These are phyloP conservation scores for Microbotryum scabiosae DNA, from an alignment of 1,284 basidiomycete species.

Conservation along the genomic window DNA sequence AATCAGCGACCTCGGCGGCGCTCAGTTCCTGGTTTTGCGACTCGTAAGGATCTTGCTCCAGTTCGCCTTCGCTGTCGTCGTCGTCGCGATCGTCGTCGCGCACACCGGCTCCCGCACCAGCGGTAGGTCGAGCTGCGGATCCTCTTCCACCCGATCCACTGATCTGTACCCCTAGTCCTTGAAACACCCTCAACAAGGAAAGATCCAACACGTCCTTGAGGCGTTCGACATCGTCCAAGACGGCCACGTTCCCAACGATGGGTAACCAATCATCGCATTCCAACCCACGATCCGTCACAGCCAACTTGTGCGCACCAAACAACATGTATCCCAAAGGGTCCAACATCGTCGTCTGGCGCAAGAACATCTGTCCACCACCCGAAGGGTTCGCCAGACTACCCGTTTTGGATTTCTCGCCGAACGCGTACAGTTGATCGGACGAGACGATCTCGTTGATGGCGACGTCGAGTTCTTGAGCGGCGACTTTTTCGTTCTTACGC, in stretches of 20 bases:
- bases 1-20: constrained; percentile 24
- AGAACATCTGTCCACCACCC: constrained; percentile 54
- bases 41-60: constrained; percentile 22
- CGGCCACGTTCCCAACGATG: constrained; percentile 63
- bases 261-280: constrained; percentile 90
- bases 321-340: constrained; percentile 87
- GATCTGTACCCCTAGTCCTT: constrained; percentile 53
- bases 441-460: constrained; percentile 38
- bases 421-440: constrained; percentile 69
- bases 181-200: constrained; percentile 84
- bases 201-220: constrained; percentile 73
- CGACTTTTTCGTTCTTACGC: constrained; percentile 53
- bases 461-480: constrained; percentile 41
- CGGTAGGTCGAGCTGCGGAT: not conserved
- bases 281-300: constrained; percentile 30
- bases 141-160: not conserved
- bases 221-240: constrained; percentile 74
- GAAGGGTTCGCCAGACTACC: constrained; percentile 42
- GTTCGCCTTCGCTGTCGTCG: constrained; percentile 24
- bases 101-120: not conserved
- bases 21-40: constrained; percentile 18
- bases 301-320: constrained; percentile 76
- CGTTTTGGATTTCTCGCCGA: constrained; percentile 75
- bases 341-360: constrained; percentile 62
- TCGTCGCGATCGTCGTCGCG: constrained; percentile 16